Conservation (phyloP, 345 rosid genomes). For the Noccaea bulbosa region DNA sequence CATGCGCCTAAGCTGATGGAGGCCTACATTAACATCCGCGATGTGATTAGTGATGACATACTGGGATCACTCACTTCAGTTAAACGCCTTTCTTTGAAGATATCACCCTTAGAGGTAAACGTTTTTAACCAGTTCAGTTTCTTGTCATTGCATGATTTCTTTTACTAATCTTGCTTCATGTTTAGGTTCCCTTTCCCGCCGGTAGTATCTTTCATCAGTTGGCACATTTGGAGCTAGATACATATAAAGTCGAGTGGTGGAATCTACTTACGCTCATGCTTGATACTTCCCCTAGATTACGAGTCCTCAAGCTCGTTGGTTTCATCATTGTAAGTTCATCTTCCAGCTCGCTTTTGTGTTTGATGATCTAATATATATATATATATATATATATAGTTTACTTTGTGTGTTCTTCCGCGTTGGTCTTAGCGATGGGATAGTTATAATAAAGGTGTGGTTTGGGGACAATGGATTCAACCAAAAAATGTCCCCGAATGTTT, state of each 20-base stretch:
- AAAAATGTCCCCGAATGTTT: not conserved
- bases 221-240: not conserved
- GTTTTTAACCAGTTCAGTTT: not conserved
- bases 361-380: not conserved
- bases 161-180: not conserved
- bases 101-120: not conserved
- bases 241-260: not conserved
- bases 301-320: not conserved
- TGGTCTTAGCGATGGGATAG: too few species aligned
- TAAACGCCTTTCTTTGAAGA: not conserved
- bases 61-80: not conserved
- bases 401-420: too few species aligned
- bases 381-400: not conserved
- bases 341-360: not conserved
- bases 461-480: not conserved
- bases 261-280: conserved; percentile 2
- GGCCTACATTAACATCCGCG: not conserved
- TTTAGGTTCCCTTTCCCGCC: not conserved
- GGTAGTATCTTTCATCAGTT: not conserved
- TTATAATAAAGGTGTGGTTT: too few species aligned
- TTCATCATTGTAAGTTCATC: not conserved
- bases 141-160: too few species aligned
- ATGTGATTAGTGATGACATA: not conserved
- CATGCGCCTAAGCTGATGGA: not conserved
- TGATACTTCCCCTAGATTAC: not conserved